Evolutionary conservation across 2,329 filamentous ascomycete species (phyloP), one percentile per base, ranked within the genome.

Genomic region (Colletotrichum tropicicola): DNA sequence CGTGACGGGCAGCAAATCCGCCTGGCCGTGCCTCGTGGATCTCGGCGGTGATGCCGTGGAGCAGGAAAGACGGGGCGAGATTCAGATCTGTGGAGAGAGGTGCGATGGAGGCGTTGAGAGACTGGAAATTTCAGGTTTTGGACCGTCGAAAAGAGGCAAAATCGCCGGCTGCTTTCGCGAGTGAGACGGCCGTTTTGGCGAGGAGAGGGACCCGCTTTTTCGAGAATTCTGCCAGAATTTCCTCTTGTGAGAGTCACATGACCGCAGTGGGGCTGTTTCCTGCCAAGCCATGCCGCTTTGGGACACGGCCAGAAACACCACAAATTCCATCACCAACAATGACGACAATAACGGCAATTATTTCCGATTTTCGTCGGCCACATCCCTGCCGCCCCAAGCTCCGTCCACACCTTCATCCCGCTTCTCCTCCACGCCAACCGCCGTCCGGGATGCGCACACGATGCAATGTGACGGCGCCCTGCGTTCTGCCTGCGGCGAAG

Each of bases 21-120:
- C 32, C 35, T 56, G 32, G 43, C 41, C 25, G n/a, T 48, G 27
- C n/a, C 41, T 27, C 41, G 51, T 61, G 58, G 58, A 61, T 41
- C 44, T 61, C 17, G 41, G 45, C 43, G 37, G 41, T 61, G 48
- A 65, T 41, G 17, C 37, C 47, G 51, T 56, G 62, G 62, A 65
- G 57, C 35, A 55, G 30, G 32, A 64, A 55, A 65, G 61, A 65
- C 57, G 61, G 61, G 61, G 61, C 61, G 21, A 49, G 49, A 60
- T 44, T 54, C 61, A 61, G 49, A 61, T 65, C 61, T 65, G 61
- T 61, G 61, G 61, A 65, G 57, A 53, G 60, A n/a, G 27, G 30
- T 55, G 56, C 23, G 57, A 65, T 53, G 49, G 21, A 57, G 53
- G 53, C 53, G 21, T 47, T 21, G 43, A 45, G 37, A 28, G 44